A percentile compares a stretch with the other conserved stretches of the same genome.
These are phyloP conservation scores for Jatropha multifida DNA, from an alignment of 441 rosid species.

Conservation along the genomic window DNA sequence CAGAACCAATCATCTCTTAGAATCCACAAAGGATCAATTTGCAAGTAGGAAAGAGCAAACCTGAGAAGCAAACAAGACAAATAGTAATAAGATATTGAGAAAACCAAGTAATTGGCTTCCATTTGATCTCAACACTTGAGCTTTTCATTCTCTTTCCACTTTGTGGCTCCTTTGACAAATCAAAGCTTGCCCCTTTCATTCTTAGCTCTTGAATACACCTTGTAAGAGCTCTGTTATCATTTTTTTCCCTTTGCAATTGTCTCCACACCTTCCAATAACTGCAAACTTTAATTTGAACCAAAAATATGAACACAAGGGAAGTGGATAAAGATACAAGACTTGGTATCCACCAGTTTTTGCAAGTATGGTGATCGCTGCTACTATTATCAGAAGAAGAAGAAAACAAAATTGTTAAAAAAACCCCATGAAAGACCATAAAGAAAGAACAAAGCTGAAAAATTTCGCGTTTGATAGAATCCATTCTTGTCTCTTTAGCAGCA, in stretches of 20 bases:
- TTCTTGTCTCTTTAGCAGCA: conserved; percentile 54
- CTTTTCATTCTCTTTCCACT: conserved; percentile 83
- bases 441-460: conserved; percentile 80
- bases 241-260: conserved; percentile 69
- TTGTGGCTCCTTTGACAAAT: conserved; percentile 74
- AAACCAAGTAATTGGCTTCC: conserved; percentile 87
- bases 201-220: conserved; percentile 81
- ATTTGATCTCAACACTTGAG: conserved; percentile 87
- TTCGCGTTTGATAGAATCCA: conserved; percentile 73
- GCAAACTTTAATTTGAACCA: conserved; percentile 70
- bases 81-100: conserved; percentile 60
- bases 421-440: conserved; percentile 66
- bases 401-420: conserved; percentile 64
- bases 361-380: conserved; percentile 18
- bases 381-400: conserved; percentile 40
- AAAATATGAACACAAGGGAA: conserved; percentile 58
- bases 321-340: conserved; percentile 46
- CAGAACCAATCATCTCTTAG: conserved; percentile 6
- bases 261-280: conserved; percentile 68
- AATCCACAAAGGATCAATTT: conserved; percentile 68
- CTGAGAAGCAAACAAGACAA: conserved; percentile 66
- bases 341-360: conserved; percentile 89
- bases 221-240: conserved; percentile 58
- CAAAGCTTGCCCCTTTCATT: conserved; percentile 93
- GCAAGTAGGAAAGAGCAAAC: conserved; percentile 56